Base-by-base conservation (phyloP, 2,329 filamentous ascomycete genomes). In the Cryphonectria carpinicola region DNA sequence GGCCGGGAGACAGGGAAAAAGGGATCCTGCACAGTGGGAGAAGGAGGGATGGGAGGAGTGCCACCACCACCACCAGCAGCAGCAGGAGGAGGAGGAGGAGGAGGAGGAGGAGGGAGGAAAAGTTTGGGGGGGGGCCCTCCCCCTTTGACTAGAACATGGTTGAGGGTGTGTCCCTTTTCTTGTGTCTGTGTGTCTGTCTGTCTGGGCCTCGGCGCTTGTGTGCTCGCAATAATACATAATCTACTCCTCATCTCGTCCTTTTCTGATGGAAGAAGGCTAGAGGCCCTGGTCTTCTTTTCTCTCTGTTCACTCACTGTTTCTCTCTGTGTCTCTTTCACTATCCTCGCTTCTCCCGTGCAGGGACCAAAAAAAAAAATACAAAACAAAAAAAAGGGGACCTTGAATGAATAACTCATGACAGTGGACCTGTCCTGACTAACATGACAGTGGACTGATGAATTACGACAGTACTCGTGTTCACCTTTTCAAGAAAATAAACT, bases 1-100 rank as follows among this genome's bases (percentile, higher is more conserved):
- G 62, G 68, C 68, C 70, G 63, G 62, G 32, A n/a, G 19, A 41
- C 35, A 35, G 17, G 35, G 32, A 46, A 49, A 17, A 49, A 19
- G 46, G 46, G 68, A 52, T 32, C 35, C 11, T 32, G 61, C 13
- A 28, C 37, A 69, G 49, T 49, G 46, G 8, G 6, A n/a, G 46
- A 49, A 22, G 46, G 46, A n/a, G 46, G 46, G 46, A n/a, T 49
- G 46, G 46, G 22, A 22, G 46, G 46, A 39, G 37, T 39, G 14
- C 41, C 41, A 43, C 41, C 41, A 39, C 8, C 37, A 39, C 1
- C 8, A 43, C 14, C 41, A 43, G 13, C 41, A 39, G 37, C 37
- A 39, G 10, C 1, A 43, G 41, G 41, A 43, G 41, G 22, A 49
- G 46, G 43, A 46, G 17, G 17, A 56, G 35, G 56, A 10, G 43